Evolutionary conservation across 306 rosid genomes (phyloP), one percentile per base, ranked within the genome.

Genomic region (Ziziphus jujuba): DNA sequence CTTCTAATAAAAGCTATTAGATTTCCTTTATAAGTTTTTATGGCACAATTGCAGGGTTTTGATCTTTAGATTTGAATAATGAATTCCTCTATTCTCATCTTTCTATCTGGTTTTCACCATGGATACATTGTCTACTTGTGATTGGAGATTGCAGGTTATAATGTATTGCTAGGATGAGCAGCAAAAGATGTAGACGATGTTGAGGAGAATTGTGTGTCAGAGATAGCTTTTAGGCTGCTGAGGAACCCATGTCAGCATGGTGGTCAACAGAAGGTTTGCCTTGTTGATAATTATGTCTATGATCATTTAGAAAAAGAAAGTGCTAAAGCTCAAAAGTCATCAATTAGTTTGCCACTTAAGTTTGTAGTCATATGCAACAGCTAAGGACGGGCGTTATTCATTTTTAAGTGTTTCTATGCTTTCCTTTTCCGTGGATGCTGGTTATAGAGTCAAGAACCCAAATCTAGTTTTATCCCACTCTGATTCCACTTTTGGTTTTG

Each of bases 401-500:
- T 36, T 13, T 19, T 59, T 19, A 20, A 10, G 34, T 54, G 50
- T 60, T 56, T 43, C 20, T 9, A 61, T 21, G 19, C n/a, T n/a
- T n/a, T n/a, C n/a, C n/a, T n/a, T n/a, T n/a, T n/a, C n/a, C n/a
- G n/a, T n/a, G n/a, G 7, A 9, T 45, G 53, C n/a, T n/a, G 21
- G 13, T 38, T 40, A 3, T 43, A 43, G 52, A 21, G 24, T 40
- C 19, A 7, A 10, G 31, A 4, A 40, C 25, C 34, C 21, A 25
- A 68, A 0, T 40, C 25, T 79, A 56, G 49, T 67, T 13, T 36
- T 69, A 31, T n/a, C 65, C 59, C 38, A n/a, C 31, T 21, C 48
- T 35, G 34, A 70, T 47, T 70, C 65, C 75, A 63, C 77, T 24
- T 77, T 64, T 44, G 67, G 48, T 67, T 47, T 8, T 49, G 34